Base-by-base conservation (phyloP, 225 moss, liverwort and hornwort species). In the Physcomitrium patens region DNA sequence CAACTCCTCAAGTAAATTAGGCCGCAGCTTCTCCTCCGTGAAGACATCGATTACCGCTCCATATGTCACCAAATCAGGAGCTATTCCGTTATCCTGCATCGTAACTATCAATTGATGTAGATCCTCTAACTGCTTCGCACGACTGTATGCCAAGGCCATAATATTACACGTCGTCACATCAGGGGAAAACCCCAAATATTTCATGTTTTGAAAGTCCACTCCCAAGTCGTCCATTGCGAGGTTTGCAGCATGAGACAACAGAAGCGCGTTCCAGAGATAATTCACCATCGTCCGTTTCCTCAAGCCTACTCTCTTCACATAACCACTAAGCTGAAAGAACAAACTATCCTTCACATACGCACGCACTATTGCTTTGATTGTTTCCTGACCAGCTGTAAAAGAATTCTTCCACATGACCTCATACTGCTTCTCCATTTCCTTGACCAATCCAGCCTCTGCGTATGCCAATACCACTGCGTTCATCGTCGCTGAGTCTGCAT, bases 31-130 rank as follows among this genome's bases (percentile, higher is more conserved):
- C 52, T 85, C 87, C 31, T 69, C 71, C 50, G 84, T 71, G 37
- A 91, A 93, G 63, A 84, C 85, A 67, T 89, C 93, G 7, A 93
- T 70, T 7, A 93, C 83, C 24, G 91, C 91, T 18, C 91, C 91
- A 50, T 89, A 93, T 6, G 93, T 93, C 24, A 93, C 91, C 56
- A 93, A 50, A 70, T 93, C 93, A 55, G 93, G 93, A 80, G 81
- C 72, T 20, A 93, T 61, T 45, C 83, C 79, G 42, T 84, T 72
- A 24, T 83, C 75, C 70, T 82, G 86, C 93, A 91, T 93, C 51
- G 91, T 83, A 16, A 89, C 56, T 45, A 93, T 68, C 2, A 81
- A 84, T 19, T 87, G 82, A 48, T 87, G 80, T 22, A 93, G 82
- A 74, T 93, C 87, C 87, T 84, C 84, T 12, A 82, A 80, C 86